Evolutionary conservation across 805 yeast genomes (phyloP), one percentile per base, ranked within the genome.

Genomic region (Komagataella populi): DNA sequence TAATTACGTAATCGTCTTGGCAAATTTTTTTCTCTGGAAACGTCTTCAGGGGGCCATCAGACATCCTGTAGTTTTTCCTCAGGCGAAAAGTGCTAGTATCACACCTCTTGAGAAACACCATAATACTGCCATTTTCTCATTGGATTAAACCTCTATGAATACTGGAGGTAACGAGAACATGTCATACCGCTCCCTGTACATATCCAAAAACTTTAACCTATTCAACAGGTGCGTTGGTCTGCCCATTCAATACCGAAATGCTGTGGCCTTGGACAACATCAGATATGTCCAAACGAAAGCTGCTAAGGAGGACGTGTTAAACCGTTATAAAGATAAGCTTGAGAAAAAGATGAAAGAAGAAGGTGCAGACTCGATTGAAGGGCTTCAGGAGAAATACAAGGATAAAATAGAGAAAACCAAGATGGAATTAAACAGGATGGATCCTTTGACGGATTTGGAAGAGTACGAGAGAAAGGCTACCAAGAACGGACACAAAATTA

Each of bases 381-480:
- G 85, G 52, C 68, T 89, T 55, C 77, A 81, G 55, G 78, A 70
- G 45, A 78, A 76, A 55, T 65, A 83, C 55, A 81, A 83, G 58
- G 84, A 79, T 45, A 74, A 78, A 20, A 78, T 88, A 48, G 79
- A 73, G 44, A 60, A 65, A 43, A 76, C 71, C 48, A 83, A 80
- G 61, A 71, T 70, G 53, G 78, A 80, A 53, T 69, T 84, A 59
- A 73, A 71, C 60, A 77, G 71, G 51, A 66, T 84, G 12, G 95
- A 87, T 61, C 93, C 93, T 0, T 67, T 85, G 56, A 70, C 75
- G 49, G 86, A 82, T 54, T 66, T 84, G n/a, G 84, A 81, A 56
- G 79, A 76, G 45, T 67, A 55, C 50, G 69, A 65, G 53, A 60
- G 54, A 50, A 52, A 55, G 30, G 51, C 57, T 2, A 51, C 56